Conservation (phyloP, 2,329 filamentous ascomycete species). For the Colletotrichum echinochloae region DNA sequence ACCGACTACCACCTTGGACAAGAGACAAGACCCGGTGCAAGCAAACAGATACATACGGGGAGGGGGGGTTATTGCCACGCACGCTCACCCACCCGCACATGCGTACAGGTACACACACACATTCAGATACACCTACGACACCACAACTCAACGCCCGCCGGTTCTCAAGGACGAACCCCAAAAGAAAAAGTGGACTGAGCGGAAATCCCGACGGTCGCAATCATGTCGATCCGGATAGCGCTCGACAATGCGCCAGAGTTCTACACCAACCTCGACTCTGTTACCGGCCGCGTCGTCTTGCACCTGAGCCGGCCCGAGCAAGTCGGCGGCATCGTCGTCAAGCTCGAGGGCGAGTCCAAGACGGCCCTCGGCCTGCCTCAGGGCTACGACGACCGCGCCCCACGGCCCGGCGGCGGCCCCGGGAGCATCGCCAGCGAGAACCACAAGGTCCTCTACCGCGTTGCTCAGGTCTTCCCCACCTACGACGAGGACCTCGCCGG, state of each 20-base stretch:
- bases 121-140: not conserved
- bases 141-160: conserved; percentile 1
- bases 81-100: not conserved
- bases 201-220: conserved; percentile 42
- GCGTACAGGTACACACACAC: not conserved
- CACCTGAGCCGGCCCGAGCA: conserved; percentile 74
- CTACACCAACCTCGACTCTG: conserved; percentile 83
- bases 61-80: not conserved
- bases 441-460: conserved; percentile 81
- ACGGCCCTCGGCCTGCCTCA: conserved; percentile 71
- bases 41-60: not conserved
- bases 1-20: conserved; percentile 9
- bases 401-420: conserved; percentile 52
- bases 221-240: conserved; percentile 75
- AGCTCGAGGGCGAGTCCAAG: conserved; percentile 83
- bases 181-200: conserved; percentile 33
- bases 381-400: conserved; percentile 50
- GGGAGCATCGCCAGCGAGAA: conserved; percentile 66
- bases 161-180: conserved; percentile 4
- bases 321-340: conserved; percentile 80
- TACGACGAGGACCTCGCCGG: conserved; percentile 57
- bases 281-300: conserved; percentile 72
- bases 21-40: not conserved
- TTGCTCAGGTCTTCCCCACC: conserved; percentile 78
- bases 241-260: conserved; percentile 76